A percentile compares a stretch with the other conserved stretches of the same genome.
phyloP scores from a whole-genome alignment of 164 flowering plant genomes.

The Sextonia rubra region DNA sequence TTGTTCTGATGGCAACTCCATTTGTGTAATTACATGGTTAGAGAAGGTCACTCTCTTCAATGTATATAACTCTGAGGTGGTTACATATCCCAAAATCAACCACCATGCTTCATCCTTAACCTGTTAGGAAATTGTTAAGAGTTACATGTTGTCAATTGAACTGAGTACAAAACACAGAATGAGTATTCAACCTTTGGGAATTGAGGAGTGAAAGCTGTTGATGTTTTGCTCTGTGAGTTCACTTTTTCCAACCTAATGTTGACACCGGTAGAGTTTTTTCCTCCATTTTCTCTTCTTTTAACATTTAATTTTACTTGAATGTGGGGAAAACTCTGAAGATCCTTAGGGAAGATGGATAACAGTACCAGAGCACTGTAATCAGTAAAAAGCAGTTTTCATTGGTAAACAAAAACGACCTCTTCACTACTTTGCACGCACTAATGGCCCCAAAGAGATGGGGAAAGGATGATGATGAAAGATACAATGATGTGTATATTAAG shows the following conservation, averaged over 20 bases:
- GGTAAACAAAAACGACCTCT: too few relatives aligned
- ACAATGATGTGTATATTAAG: too few relatives aligned
- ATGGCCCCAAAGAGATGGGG: too few relatives aligned
- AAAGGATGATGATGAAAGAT: too few relatives aligned
- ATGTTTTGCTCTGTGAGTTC: slow-evolving; percentile 34
- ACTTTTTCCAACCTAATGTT: slow-evolving; percentile 59
- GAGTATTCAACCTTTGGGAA: slow-evolving; percentile 71
- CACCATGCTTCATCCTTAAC: slow-evolving; percentile 97
- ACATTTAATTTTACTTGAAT: slow-evolving; percentile 53
- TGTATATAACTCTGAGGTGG: slow-evolving; percentile 69
- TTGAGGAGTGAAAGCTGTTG: slow-evolving; percentile 76
- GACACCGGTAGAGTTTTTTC: slow-evolving; percentile 23
- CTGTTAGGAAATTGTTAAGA: slow-evolving; percentile 30
- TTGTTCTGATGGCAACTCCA: slow-evolving; percentile 55
- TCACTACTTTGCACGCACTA: too few relatives aligned
- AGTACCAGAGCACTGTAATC: neutral
- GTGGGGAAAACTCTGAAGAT: slow-evolving; percentile 70
- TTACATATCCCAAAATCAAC: slow-evolving; percentile 76
- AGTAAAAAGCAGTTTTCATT: neutral
- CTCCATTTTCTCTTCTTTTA: slow-evolving; percentile 32
- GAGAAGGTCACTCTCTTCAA: slow-evolving; percentile 81
- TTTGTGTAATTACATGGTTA: slow-evolving; percentile 49
- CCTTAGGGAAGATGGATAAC: slow-evolving; percentile 35
- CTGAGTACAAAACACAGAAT: neutral
- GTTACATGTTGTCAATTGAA: neutral